Percentiles rank a stretch among this genome's conserved stretches.
Conservation (phyloP, 2,329 filamentous ascomycete genomes). For the Epichloe festucae region DNA sequence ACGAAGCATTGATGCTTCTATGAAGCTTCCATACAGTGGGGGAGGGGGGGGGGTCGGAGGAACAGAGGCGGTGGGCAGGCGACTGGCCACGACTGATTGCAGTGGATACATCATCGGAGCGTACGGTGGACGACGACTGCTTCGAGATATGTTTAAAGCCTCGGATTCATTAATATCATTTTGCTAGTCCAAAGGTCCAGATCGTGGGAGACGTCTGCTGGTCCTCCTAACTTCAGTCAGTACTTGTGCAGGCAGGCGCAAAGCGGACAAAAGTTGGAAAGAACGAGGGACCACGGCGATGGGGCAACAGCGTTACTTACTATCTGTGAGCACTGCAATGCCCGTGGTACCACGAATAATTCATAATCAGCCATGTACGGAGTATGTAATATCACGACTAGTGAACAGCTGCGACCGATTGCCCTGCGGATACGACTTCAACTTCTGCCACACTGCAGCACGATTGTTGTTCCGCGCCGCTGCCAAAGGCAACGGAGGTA, state of each 20-base stretch:
- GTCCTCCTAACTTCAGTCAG: not conserved
- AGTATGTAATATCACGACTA: too few relatives aligned
- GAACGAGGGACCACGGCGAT: not conserved
- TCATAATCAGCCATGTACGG: too few relatives aligned
- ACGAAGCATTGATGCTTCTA: conserved; percentile 6
- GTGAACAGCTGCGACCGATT: too few relatives aligned
- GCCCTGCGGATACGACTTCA: too few relatives aligned
- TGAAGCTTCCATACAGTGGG: conserved; percentile 8
- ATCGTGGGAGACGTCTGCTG: not conserved
- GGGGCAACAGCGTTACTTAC: too few relatives aligned
- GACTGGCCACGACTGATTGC: not conserved
- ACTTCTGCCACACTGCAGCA: too few relatives aligned
- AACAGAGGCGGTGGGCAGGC: not conserved
- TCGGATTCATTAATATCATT: not conserved
- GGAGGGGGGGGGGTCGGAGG: not conserved
- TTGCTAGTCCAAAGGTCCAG: not conserved
- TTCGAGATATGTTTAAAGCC: too few relatives aligned
- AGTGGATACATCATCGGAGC: conserved; percentile 1
- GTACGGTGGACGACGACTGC: not conserved
- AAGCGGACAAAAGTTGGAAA: not conserved
- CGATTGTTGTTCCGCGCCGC: too few relatives aligned
- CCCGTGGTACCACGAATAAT: too few relatives aligned
- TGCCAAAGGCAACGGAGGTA: too few relatives aligned
- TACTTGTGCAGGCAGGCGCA: not conserved
- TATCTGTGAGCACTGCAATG: too few relatives aligned